Evolutionary conservation across 495 filamentous ascomycete species (phyloP).

Genomic region (Aspergillus biplanus): DNA sequence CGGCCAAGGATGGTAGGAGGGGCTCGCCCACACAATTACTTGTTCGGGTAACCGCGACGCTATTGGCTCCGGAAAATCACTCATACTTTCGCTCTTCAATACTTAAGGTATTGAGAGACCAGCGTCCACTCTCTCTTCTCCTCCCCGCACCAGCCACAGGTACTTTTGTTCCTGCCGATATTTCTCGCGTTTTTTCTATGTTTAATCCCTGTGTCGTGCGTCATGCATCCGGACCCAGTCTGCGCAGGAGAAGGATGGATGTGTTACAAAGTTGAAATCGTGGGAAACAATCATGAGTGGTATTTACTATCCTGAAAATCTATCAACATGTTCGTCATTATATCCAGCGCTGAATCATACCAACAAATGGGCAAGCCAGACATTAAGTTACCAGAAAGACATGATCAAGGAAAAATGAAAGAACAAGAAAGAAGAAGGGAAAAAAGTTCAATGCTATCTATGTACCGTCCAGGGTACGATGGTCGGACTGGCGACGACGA

Average conservation of each 20-base stretch:
- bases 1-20: not conserved
- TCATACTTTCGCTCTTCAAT: not conserved
- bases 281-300: slow-evolving; percentile 4
- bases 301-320: slow-evolving; percentile 5
- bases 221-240: too few relatives aligned
- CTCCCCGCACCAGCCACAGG: not conserved
- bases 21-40: not conserved
- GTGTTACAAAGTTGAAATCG: too few relatives aligned
- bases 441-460: not conserved
- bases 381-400: slow-evolving; percentile 2
- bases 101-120: not conserved
- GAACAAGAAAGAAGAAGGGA: not conserved
- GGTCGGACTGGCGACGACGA: not conserved
- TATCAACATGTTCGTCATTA: slow-evolving; percentile 19
- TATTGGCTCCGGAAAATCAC: slow-evolving; percentile 1
- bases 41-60: not conserved
- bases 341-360: slow-evolving; percentile 8
- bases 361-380: slow-evolving; percentile 11
- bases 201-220: too few relatives aligned
- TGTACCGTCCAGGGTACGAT: not conserved
- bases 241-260: too few relatives aligned
- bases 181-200: too few relatives aligned
- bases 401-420: not conserved
- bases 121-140: not conserved
- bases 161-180: too few relatives aligned